These are phyloP conservation scores for Mortierella sp. DNA, from an alignment of 371 early-diverging fungal species.

Conservation along the genomic window DNA sequence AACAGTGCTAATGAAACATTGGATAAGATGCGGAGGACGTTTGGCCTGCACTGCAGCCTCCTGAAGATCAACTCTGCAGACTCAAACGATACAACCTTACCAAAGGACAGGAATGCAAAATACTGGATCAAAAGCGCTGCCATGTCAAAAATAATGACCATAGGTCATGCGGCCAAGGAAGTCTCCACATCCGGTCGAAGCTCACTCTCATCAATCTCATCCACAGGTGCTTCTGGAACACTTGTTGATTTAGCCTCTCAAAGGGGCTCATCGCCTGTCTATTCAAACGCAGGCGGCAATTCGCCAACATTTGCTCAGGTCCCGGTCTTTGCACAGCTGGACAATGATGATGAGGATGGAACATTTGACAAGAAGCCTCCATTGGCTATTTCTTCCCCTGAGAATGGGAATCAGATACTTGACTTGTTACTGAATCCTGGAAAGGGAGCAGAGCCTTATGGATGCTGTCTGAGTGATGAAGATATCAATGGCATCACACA, in stretches of 20 bases:
- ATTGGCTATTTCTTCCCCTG: conserved; percentile 10
- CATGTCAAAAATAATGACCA: conserved; percentile 25
- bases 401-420: conserved; percentile 13
- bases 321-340: conserved; percentile 42
- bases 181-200: conserved; percentile 14
- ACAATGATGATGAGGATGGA: conserved; percentile 48
- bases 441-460: conserved; percentile 59
- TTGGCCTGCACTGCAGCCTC: conserved; percentile 74
- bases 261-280: conserved; percentile 45
- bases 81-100: conserved; percentile 18
- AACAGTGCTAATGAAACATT: conserved; percentile 67
- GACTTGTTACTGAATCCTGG: conserved; percentile 41
- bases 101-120: conserved; percentile 31
- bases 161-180: conserved; percentile 39
- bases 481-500: conserved; percentile 65
- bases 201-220: conserved; percentile 36
- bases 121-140: conserved; percentile 36
- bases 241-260: conserved; percentile 35
- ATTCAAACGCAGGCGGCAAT: conserved; percentile 33
- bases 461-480: conserved; percentile 62
- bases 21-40: conserved; percentile 72
- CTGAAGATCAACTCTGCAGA: conserved; percentile 66
- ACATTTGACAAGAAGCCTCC: conserved; percentile 30
- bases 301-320: conserved; percentile 44
- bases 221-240: conserved; percentile 27